Evolutionary conservation across 768 basidiomycete genomes (phyloP).

Genomic region (Lactarius akahatsu): DNA sequence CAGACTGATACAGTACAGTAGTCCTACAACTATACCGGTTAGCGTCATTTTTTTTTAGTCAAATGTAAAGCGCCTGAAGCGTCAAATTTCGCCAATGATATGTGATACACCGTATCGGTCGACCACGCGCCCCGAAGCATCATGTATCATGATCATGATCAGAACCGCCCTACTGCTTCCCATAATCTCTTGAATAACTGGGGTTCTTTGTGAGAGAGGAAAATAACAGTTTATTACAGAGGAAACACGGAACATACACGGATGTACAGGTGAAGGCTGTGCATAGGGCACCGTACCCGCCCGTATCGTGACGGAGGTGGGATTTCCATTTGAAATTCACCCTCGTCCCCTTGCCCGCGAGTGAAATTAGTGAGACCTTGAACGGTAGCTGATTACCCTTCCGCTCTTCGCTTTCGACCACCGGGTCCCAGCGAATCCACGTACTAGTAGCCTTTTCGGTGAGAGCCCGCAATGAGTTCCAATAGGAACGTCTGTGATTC

Average conservation of each 20-base stretch:
- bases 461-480: slow-evolving; percentile 49
- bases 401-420: slow-evolving; percentile 21
- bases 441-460: slow-evolving; percentile 35
- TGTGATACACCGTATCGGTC: not conserved
- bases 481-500: slow-evolving; percentile 62
- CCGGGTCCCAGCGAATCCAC: slow-evolving; percentile 34
- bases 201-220: not conserved
- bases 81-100: not conserved
- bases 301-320: too few relatives aligned
- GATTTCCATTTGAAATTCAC: not conserved
- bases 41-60: not conserved
- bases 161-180: not conserved
- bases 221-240: not conserved
- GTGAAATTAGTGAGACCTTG: slow-evolving; percentile 1
- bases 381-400: slow-evolving; percentile 26
- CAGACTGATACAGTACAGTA: not conserved
- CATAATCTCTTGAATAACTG: not conserved
- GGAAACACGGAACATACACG: not conserved
- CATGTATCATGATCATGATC: not conserved
- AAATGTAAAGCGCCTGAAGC: not conserved
- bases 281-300: too few relatives aligned
- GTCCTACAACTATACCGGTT: not conserved
- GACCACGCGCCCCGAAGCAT: not conserved
- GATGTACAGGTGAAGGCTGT: too few relatives aligned
- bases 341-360: not conserved